Percentiles rank a stretch among this genome's conserved stretches.
phyloP scores from a whole-genome alignment of 1,284 basidiomycete genomes.

The Ceratobasidium sp. region DNA sequence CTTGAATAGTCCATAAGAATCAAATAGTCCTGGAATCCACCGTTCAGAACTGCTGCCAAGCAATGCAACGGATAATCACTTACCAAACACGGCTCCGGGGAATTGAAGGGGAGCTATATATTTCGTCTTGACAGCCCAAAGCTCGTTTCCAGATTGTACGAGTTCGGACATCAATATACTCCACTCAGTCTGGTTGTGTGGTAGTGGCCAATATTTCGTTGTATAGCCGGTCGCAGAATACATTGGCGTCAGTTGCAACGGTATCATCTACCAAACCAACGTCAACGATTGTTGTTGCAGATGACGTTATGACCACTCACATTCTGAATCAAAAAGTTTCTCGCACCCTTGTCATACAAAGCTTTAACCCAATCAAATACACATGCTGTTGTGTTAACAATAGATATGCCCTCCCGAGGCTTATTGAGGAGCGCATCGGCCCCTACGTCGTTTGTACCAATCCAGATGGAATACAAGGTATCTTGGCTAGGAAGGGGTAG shows the following conservation, averaged over 20 bases:
- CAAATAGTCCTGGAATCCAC: background rate
- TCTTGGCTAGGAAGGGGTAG: conserved; percentile 19
- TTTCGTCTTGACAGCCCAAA: conserved; percentile 50
- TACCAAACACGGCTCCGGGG: conserved; percentile 29
- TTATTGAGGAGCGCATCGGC: conserved; percentile 54
- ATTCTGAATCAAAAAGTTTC: conserved; percentile 59
- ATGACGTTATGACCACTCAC: conserved; percentile 37
- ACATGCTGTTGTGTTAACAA: conserved; percentile 55
- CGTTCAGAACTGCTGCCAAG: background rate
- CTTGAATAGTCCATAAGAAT: conserved; percentile 23
- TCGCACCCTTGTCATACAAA: conserved; percentile 54
- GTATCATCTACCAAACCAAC: conserved; percentile 48
- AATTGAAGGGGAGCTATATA: conserved; percentile 48
- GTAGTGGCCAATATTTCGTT: conserved; percentile 51
- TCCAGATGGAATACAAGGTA: conserved; percentile 13
- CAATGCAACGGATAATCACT: background rate
- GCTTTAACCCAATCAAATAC: conserved; percentile 57
- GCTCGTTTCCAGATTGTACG: conserved; percentile 50
- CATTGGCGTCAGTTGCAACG: conserved; percentile 49
- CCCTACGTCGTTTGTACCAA: conserved; percentile 45
- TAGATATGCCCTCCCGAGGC: conserved; percentile 51
- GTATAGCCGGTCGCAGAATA: conserved; percentile 52
- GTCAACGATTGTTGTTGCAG: background rate
- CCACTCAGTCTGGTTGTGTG: conserved; percentile 53
- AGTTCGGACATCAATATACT: conserved; percentile 53